These are phyloP conservation scores for Kodamaea leandrae DNA, from an alignment of 805 yeast species.

Conservation along the genomic window DNA sequence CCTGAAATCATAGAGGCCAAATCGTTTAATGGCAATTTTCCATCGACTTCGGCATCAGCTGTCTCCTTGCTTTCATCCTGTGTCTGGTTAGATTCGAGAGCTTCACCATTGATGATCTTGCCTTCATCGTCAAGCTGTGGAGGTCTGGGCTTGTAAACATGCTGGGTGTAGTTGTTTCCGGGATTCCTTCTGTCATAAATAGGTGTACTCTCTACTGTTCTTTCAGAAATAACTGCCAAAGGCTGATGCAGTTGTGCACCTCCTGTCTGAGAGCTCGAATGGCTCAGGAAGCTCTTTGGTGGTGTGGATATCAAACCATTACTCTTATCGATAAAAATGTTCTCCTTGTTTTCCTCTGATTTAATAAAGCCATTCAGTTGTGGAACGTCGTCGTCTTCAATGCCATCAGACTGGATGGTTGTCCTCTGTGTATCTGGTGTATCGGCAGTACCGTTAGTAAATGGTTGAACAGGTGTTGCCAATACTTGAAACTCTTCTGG, in stretches of 20 bases:
- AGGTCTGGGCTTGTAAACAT: constrained; percentile 29
- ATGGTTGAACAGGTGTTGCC: constrained; percentile 33
- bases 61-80: too few relatives aligned
- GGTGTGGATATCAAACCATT: constrained; percentile 34
- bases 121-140: constrained; percentile 36
- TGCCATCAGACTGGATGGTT: constrained; percentile 42
- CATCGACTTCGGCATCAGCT: constrained; percentile 14
- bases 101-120: too few relatives aligned
- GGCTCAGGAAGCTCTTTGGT: constrained; percentile 1
- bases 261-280: too few relatives aligned
- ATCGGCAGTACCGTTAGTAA: constrained; percentile 21
- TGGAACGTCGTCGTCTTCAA: constrained; percentile 28
- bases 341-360: constrained; percentile 47
- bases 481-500: constrained; percentile 9
- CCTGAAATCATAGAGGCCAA: constrained; percentile 34
- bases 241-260: constrained; percentile 24
- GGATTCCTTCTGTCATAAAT: constrained; percentile 7
- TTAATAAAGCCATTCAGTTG: constrained; percentile 17
- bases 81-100: too few relatives aligned
- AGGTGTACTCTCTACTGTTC: constrained; percentile 30
- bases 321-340: constrained; percentile 38
- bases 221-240: constrained; percentile 32
- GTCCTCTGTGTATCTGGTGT: constrained; percentile 49
- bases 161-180: constrained; percentile 3
- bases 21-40: constrained; percentile 30